A percentile compares a stretch with the other conserved stretches of the same genome.
Conservation (phyloP, 1,284 basidiomycete species). For the Agroathelia rolfsii region DNA sequence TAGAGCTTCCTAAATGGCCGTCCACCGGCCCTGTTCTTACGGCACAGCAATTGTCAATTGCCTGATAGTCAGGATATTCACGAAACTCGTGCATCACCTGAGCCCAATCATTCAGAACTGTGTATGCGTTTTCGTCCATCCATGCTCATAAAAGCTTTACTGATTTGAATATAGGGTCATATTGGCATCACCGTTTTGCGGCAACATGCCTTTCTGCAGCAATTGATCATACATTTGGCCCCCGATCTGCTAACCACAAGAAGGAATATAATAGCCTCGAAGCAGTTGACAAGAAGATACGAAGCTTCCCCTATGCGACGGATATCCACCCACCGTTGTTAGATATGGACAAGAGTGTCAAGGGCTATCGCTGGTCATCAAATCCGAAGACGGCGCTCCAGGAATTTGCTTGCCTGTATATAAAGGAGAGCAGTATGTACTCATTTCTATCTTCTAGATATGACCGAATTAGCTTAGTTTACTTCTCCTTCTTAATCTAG, state of each 20-base stretch:
- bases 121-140: too few relatives aligned
- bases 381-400: too few relatives aligned
- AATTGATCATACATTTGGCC: slow-evolving; percentile 16
- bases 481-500: slow-evolving; percentile 22
- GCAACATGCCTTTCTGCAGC: slow-evolving; percentile 20
- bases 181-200: slow-evolving; percentile 21
- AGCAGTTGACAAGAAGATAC: slow-evolving; percentile 21
- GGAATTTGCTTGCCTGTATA: too few relatives aligned
- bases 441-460: slow-evolving; percentile 2
- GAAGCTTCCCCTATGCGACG: slow-evolving; percentile 19
- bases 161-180: slow-evolving; percentile 16
- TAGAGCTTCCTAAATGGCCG: slow-evolving; percentile 39
- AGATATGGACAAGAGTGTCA: too few relatives aligned
- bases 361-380: too few relatives aligned
- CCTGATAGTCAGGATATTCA: slow-evolving; percentile 38
- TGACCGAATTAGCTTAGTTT: too few relatives aligned
- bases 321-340: slow-evolving; percentile 15
- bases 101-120: too few relatives aligned
- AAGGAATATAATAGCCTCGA: slow-evolving; percentile 17
- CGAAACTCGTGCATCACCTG: too few relatives aligned
- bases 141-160: too few relatives aligned
- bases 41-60: slow-evolving; percentile 38
- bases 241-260: slow-evolving; percentile 12
- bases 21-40: slow-evolving; percentile 33
- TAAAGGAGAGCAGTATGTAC: too few relatives aligned